Conservation (phyloP, 495 filamentous ascomycete species). For the Hyaloscypha variabilis region DNA sequence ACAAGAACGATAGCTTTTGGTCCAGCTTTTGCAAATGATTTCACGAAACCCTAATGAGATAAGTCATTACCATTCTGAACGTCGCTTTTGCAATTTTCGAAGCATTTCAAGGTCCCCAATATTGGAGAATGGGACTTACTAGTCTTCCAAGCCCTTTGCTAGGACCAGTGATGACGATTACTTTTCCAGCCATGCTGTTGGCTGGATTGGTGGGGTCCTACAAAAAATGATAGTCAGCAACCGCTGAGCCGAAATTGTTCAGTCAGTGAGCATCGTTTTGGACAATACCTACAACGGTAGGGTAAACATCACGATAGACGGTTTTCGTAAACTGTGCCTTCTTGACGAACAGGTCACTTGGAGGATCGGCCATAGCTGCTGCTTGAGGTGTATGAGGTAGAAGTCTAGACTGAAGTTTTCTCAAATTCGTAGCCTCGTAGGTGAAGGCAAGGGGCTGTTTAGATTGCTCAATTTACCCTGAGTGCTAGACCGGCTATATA, state of each 20-base stretch:
- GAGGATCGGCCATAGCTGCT: not conserved
- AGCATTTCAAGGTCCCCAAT: not conserved
- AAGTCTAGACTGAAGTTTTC: not conserved
- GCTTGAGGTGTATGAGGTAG: not conserved
- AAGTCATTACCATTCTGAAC: not conserved
- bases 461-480: not conserved
- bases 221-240: too few relatives aligned
- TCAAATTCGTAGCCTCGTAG: not conserved
- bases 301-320: constrained; percentile 47
- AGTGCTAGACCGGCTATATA: not conserved
- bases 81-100: not conserved
- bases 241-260: too few relatives aligned
- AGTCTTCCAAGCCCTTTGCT: constrained; percentile 44
- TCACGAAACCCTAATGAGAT: constrained; percentile 31
- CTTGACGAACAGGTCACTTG: constrained; percentile 12
- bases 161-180: constrained; percentile 48
- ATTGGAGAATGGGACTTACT: not conserved
- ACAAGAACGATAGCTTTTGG: constrained; percentile 45
- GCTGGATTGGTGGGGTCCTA: constrained; percentile 38
- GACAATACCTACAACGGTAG: too few relatives aligned
- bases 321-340: constrained; percentile 35
- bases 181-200: constrained; percentile 42
- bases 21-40: constrained; percentile 43
- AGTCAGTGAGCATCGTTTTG: too few relatives aligned
- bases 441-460: not conserved